A percentile compares a stretch with the other conserved stretches of the same genome.
These are phyloP conservation scores for Glycine tomentella DNA, from an alignment of 306 rosid genomes.

Conservation along the genomic window DNA sequence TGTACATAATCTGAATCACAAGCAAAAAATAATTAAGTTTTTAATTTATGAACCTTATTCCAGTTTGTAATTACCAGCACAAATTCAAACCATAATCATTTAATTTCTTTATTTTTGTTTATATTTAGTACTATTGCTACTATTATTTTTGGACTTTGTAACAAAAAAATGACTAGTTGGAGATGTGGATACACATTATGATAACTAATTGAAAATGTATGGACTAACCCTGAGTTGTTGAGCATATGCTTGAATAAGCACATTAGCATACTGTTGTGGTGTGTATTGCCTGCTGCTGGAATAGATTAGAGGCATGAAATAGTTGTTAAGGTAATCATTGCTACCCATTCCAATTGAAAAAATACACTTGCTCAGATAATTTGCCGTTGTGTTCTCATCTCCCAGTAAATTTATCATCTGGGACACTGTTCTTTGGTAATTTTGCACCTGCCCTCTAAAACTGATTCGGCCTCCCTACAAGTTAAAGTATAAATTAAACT, in stretches of 20 bases:
- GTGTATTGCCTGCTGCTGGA: slow-evolving; percentile 66
- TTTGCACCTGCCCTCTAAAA: slow-evolving; percentile 82
- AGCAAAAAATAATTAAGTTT: too few relatives aligned
- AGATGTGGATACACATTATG: too few relatives aligned
- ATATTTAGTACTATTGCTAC: too few relatives aligned
- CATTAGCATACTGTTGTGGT: slow-evolving; percentile 74
- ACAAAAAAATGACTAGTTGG: too few relatives aligned
- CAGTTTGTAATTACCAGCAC: slow-evolving; percentile 2
- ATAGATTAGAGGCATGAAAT: slow-evolving; percentile 86
- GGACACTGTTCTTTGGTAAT: slow-evolving; percentile 74
- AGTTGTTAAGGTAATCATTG: slow-evolving; percentile 96
- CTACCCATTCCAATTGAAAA: slow-evolving; percentile 91
- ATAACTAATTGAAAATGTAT: too few relatives aligned
- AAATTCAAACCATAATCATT: too few relatives aligned
- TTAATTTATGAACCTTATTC: too few relatives aligned
- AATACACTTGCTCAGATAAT: slow-evolving; percentile 76
- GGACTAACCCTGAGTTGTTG: slow-evolving; percentile 67
- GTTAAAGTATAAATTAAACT: background rate
- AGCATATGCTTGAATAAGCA: slow-evolving; percentile 68
- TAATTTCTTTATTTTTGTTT: too few relatives aligned
- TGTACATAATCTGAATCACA: slow-evolving; percentile 60
- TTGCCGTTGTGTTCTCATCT: slow-evolving; percentile 63
- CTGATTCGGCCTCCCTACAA: slow-evolving; percentile 82
- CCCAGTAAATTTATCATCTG: slow-evolving; percentile 73
- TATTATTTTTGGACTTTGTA: too few relatives aligned